Percentiles rank a stretch among this genome's conserved stretches.
These are phyloP conservation scores for Salicornia ramosissima DNA, from an alignment of 148 eudicot species.

Conservation along the genomic window DNA sequence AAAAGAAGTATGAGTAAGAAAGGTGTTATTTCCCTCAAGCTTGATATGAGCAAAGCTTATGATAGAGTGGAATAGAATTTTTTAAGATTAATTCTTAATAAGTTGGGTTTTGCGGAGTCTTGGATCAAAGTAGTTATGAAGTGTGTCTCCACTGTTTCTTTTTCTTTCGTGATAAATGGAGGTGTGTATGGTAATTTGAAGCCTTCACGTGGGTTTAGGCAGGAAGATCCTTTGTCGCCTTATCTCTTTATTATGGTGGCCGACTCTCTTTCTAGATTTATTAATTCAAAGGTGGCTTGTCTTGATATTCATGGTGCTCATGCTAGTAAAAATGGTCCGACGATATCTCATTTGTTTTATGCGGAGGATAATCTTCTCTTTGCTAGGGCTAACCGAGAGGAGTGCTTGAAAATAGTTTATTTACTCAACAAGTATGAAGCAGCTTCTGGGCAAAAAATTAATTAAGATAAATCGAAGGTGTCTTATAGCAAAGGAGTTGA, in stretches of 20 bases:
- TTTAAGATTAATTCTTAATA: neutral
- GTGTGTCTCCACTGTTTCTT: neutral
- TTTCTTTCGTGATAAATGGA: neutral
- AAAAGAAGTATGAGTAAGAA: neutral
- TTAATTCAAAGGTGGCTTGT: neutral
- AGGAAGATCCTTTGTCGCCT: neutral
- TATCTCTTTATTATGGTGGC: neutral
- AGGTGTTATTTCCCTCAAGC: neutral
- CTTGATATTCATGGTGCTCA: neutral
- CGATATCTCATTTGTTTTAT: neutral
- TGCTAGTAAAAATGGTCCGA: neutral
- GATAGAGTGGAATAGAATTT: conserved; percentile 1
- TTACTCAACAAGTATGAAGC: neutral
- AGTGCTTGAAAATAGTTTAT: neutral
- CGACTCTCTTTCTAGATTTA: neutral
- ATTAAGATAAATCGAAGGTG: neutral
- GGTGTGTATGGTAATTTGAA: neutral
- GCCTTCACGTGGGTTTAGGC: neutral
- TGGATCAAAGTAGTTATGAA: neutral
- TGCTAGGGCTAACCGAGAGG: no score
- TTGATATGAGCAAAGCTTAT: conserved; percentile 2
- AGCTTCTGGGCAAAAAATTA: conserved; percentile 1
- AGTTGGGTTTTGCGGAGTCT: neutral
- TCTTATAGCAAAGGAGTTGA: neutral
- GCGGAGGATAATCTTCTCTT: no score